phyloP scores from a whole-genome alignment of 805 yeast genomes.

The Blastobotrys muscicola region DNA sequence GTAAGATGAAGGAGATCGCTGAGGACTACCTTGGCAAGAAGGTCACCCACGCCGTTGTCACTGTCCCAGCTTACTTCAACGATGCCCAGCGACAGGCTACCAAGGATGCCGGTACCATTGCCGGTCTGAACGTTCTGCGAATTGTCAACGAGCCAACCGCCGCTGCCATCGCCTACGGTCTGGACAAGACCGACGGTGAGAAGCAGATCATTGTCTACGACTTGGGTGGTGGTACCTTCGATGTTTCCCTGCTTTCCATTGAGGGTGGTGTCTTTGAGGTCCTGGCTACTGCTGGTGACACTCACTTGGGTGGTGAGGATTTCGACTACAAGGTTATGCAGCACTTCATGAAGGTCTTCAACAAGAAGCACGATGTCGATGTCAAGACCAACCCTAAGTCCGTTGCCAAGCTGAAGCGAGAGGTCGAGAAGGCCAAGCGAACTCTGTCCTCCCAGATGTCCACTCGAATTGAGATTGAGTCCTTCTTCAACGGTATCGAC shows the following conservation, averaged over 20 bases:
- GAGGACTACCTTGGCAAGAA: slow-evolving; percentile 79
- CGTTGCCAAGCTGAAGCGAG: slow-evolving; percentile 88
- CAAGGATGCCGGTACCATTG: slow-evolving; percentile 87
- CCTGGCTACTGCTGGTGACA: slow-evolving; percentile 90
- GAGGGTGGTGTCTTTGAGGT: slow-evolving; percentile 92
- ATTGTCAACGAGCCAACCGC: slow-evolving; percentile 94
- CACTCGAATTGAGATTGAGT: slow-evolving; percentile 92
- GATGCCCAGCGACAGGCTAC: slow-evolving; percentile 94
- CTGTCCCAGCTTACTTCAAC: slow-evolving; percentile 89
- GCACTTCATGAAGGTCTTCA: slow-evolving; percentile 74
- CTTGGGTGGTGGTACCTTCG: slow-evolving; percentile 97
- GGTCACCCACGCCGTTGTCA: slow-evolving; percentile 84
- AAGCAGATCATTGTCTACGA: slow-evolving; percentile 88
- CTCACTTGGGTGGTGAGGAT: slow-evolving; percentile 97
- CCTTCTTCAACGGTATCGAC: slow-evolving; percentile 89
- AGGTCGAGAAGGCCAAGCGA: slow-evolving; percentile 97
- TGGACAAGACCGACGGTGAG: slow-evolving; percentile 70
- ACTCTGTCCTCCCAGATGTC: slow-evolving; percentile 91
- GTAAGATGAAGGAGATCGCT: slow-evolving; percentile 87
- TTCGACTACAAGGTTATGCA: slow-evolving; percentile 82
- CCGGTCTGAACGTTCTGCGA: slow-evolving; percentile 81
- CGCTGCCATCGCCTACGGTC: slow-evolving; percentile 95
- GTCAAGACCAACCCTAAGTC: slow-evolving; percentile 75
- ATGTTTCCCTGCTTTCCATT: slow-evolving; percentile 78
- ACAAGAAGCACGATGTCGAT: slow-evolving; percentile 87